Evolutionary conservation across 441 rosid genomes (phyloP), one percentile per base, ranked within the genome.

Genomic region (Eruca vesicaria): DNA sequence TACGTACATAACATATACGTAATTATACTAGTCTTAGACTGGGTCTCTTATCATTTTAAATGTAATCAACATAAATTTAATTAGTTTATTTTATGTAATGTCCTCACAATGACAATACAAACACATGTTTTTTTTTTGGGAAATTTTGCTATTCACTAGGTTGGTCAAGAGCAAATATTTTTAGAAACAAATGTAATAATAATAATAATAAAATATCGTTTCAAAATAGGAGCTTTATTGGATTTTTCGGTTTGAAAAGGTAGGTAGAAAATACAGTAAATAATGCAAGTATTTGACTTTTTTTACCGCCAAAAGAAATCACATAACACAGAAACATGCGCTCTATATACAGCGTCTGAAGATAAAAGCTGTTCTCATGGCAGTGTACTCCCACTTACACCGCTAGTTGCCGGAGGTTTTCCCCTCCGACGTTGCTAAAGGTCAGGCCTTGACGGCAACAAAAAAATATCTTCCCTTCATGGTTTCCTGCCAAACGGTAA

Each of bases 331-430:
- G 63, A 41, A 58, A 23, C 57, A 71, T 45, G 57, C 72, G 26
- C 71, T 57, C 56, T 70, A 69, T 76, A 56, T 75, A 75, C 79
- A 68, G 72, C 68, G 73, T 67, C 68, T 50, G 23, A 67, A 74
- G 35, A 20, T 8, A 55, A 67, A 61, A 28, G 53, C 16, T 28
- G 41, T 66, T 66, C 56, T 45, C 80, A 64, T 57, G 67, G 60
- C 62, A 77, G 55, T 59, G 48, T 77, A 36, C 36, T 52, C 68
- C 38, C 68, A 69, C 66, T 69, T 55, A 38, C 20, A 41, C 67
- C 26, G 69, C 61, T 68, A 16, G 2, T n/a, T 21, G 23, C 66
- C 62, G 57, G 68, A 61, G 63, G 48, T 68, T 18, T 74, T 16
- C 5, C 9, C 79, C 74, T 62, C 65, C 64, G 45, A 41, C 53